Evolutionary conservation across 1,139 yeast genomes (phyloP), one percentile per base, ranked within the genome.

Genomic region (Groenewaldozyma auringiensis): DNA sequence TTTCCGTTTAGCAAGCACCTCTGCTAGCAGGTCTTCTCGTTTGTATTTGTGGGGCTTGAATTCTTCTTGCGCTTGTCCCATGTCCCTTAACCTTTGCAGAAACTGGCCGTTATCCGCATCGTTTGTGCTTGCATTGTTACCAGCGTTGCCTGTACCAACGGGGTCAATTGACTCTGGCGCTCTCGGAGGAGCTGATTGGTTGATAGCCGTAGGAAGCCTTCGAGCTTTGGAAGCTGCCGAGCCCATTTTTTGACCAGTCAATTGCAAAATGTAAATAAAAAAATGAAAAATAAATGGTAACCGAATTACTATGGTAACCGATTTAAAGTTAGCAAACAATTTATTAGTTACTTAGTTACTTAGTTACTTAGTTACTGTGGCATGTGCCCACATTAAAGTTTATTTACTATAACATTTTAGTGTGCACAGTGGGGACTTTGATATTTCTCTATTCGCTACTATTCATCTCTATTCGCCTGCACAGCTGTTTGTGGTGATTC

Each of bases 201-300:
- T 25, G 4, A 21, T n/a, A 6, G 25, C 16, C 13, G 4, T 35
- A 4, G 38, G 38, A 8, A 35, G 38, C n/a, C 38, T 14, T 20
- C 38, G 38, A 4, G 38, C 38, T 20, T 35, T 35, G 8, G 38
- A 35, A 35, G 38, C 38, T 4, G 38, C 38, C n/a, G 21, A 17
- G 4, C 38, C 38, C 38, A 35, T 35, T 17, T 18, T 14, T 36
- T 36, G 6, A 13, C 18, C n/a, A n/a, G n/a, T n/a, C n/a, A n/a
- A n/a, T n/a, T n/a, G n/a, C n/a, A n/a, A n/a, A n/a, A n/a, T n/a
- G n/a, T n/a, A n/a, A n/a, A n/a, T n/a, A n/a, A n/a, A n/a, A n/a
- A n/a, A n/a, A n/a, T n/a, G n/a, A n/a, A n/a, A n/a, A n/a, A n/a
- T n/a, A n/a, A n/a, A n/a, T n/a, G n/a, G n/a, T n/a, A n/a, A n/a